phyloP scores from a whole-genome alignment of 768 basidiomycete species.

The Pleurotus sapidus region DNA sequence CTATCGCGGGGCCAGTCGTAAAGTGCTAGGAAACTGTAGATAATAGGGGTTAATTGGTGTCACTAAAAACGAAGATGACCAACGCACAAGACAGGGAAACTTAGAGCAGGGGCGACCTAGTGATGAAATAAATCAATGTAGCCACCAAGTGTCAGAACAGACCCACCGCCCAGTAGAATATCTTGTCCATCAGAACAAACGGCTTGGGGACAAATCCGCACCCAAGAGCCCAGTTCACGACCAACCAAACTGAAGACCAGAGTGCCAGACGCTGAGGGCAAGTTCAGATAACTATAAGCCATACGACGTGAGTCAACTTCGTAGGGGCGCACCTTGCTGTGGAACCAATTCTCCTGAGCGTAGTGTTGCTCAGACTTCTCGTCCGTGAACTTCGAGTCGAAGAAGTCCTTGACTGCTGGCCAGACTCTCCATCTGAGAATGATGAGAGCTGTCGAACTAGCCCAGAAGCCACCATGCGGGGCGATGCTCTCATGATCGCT shows the following conservation, averaged over 20 bases:
- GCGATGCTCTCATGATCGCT: constrained; percentile 34
- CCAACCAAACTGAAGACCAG: constrained; percentile 62
- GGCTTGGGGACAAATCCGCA: constrained; percentile 47
- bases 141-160: constrained; percentile 8
- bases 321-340: constrained; percentile 38
- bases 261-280: constrained; percentile 47
- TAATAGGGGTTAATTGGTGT: neutral
- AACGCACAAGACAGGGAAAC: constrained; percentile 54
- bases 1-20: constrained; percentile 72
- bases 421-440: constrained; percentile 56
- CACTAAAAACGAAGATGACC: neutral
- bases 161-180: constrained; percentile 58
- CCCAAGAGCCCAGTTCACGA: constrained; percentile 69
- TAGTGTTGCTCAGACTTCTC: constrained; percentile 45
- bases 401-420: constrained; percentile 55
- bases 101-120: constrained; percentile 49
- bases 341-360: constrained; percentile 68
- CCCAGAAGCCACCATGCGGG: constrained; percentile 32
- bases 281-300: too few species aligned
- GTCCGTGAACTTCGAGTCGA: constrained; percentile 60
- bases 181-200: constrained; percentile 47
- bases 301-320: neutral
- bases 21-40: constrained; percentile 46
- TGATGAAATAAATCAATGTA: neutral
- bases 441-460: constrained; percentile 29